phyloP scores from a whole-genome alignment of 2,329 filamentous ascomycete genomes.

The Huntiella moniliformis region DNA sequence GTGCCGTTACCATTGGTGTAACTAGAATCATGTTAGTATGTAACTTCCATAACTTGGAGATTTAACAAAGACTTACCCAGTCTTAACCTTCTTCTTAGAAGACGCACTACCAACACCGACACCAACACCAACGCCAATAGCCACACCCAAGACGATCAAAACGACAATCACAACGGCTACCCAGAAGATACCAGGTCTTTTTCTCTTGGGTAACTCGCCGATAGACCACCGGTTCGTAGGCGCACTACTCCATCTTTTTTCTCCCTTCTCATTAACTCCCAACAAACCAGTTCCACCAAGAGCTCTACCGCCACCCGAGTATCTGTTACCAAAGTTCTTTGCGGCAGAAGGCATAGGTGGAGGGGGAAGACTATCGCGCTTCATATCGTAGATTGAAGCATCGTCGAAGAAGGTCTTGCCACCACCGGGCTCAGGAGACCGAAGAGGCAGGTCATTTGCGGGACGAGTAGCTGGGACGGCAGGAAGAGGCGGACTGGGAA shows the following conservation, averaged over 20 bases:
- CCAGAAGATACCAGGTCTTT: conserved; percentile 21
- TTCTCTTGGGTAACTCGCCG: conserved; percentile 15
- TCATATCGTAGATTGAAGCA: not conserved
- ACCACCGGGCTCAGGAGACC: not conserved
- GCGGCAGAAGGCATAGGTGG: not conserved
- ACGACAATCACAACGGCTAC: conserved; percentile 17
- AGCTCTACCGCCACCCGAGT: not conserved
- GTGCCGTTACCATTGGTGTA: not conserved
- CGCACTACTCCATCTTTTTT: conserved; percentile 8
- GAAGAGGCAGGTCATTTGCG: not conserved
- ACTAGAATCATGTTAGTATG: too few species aligned
- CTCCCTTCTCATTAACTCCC: not conserved
- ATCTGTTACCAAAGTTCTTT: not conserved
- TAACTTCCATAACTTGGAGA: not conserved
- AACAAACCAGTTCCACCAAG: not conserved
- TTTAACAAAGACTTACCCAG: not conserved
- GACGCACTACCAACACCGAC: conserved; percentile 16
- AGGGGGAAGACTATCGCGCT: not conserved
- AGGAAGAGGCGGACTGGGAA: not conserved
- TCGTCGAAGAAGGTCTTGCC: too few species aligned
- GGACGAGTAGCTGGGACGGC: not conserved
- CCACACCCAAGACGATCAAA: conserved; percentile 21
- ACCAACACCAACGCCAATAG: conserved; percentile 23
- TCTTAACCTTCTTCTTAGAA: not conserved
- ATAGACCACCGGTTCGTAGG: conserved; percentile 12